Evolutionary conservation across 1,139 yeast genomes (phyloP).

Genomic region (Kluyveromyces sp.): DNA sequence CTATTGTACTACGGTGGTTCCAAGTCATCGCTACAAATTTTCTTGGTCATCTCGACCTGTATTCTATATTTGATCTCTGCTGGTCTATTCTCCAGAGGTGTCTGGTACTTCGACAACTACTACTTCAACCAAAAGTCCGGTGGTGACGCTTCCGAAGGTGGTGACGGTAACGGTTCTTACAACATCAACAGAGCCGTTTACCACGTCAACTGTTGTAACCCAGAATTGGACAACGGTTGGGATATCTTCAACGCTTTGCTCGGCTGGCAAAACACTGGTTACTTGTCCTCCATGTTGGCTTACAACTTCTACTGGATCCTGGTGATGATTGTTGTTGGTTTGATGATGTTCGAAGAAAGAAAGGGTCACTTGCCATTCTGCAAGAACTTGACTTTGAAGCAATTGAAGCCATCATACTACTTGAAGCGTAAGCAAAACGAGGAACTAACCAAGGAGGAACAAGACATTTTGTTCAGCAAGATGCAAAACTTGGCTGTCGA

Average conservation of each 20-base stretch:
- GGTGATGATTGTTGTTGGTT: conserved; percentile 44
- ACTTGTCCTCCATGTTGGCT: conserved; percentile 76
- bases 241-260: conserved; percentile 79
- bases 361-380: conserved; percentile 54
- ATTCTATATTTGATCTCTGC: conserved; percentile 80
- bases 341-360: conserved; percentile 69
- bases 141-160: conserved; percentile 83
- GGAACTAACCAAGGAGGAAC: conserved; percentile 47
- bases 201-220: conserved; percentile 94
- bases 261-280: conserved; percentile 92
- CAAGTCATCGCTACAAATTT: conserved; percentile 63
- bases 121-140: conserved; percentile 58
- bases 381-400: conserved; percentile 43
- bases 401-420: conserved; percentile 67
- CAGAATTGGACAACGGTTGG: conserved; percentile 85
- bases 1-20: conserved; percentile 71
- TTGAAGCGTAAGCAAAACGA: conserved; percentile 59
- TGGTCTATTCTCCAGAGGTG: conserved; percentile 82
- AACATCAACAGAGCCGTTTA: conserved; percentile 69
- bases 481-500: conserved; percentile 34
- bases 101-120: conserved; percentile 76
- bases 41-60: conserved; percentile 73
- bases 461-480: conserved; percentile 45
- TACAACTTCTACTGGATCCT: conserved; percentile 79
- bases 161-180: conserved; percentile 90